Evolutionary conservation across 164 flowering plant genomes (phyloP), one percentile per base, ranked within the genome.

Genomic region (Macadamia integrifolia): DNA sequence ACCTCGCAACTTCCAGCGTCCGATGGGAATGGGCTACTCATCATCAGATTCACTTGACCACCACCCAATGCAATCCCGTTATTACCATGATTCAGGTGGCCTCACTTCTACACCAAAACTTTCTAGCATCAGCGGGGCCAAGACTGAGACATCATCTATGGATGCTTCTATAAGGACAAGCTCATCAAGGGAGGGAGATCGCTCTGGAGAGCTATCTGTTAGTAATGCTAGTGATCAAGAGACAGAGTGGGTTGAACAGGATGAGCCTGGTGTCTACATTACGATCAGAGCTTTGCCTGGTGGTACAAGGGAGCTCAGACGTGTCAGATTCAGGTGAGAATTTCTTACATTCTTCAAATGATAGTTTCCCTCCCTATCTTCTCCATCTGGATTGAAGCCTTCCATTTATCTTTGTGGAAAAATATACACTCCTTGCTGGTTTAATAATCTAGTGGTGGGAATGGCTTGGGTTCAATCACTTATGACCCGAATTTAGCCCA

Each of bases 171-270:
- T 77, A 28, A 86, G 91, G 76, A 80, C 91, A 65, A 88, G 94
- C 77, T 88, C 91, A 29, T 90, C 96, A 11, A 80, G 85, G 70
- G 97, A 91, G 69, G 90, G 78, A 42, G 97, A 88, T 69, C 87
- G 75, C 50, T 92, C 98, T 0, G 95, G 87, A 48, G 97, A 94
- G 76, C 84, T 88, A 32, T 92, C 97, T 7, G 60, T 89, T 35
- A 92, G 98, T 81, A 90, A 87, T 80, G 95, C 95, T 58, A 91
- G 98, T 76, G 97, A 94, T 64, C 70, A 80, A 79, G 98, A 92
- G 72, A 82, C 76, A 6, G 96, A 92, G 77, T 92, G 98, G 98
- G 94, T 92, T 64, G 96, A 92, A 67, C 90, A 92, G 75, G 92
- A 88, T 67, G 96, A 89, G 72, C 89, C 96, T 10, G 98, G 98